Conservation (phyloP, 306 rosid species). For the Vachellia collinsii region DNA sequence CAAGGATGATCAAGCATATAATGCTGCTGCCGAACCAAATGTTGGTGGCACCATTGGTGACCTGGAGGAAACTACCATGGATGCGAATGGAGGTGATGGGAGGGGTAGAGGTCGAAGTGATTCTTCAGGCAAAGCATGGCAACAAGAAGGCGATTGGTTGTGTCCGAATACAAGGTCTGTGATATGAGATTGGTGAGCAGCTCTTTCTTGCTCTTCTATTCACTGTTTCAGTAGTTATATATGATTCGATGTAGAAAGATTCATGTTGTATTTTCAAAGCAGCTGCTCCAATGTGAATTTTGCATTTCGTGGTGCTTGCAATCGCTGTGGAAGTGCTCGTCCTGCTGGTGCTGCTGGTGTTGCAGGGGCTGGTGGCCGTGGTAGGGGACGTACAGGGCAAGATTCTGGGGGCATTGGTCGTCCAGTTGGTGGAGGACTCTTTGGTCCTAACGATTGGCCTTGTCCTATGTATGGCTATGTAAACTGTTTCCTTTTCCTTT, state of each 20-base stretch:
- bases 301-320: constrained; percentile 99
- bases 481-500: background rate
- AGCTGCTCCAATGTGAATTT: constrained; percentile 94
- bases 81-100: constrained; percentile 62
- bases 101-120: constrained; percentile 80
- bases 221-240: constrained; percentile 14
- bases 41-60: constrained; percentile 50
- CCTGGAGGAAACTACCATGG: constrained; percentile 56
- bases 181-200: constrained; percentile 99
- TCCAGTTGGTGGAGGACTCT: constrained; percentile 81
- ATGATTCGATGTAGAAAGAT: constrained; percentile 35
- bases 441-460: constrained; percentile 99
- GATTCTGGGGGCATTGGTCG: constrained; percentile 74
- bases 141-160: constrained; percentile 97
- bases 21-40: constrained; percentile 53
- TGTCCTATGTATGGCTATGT: constrained; percentile 82
- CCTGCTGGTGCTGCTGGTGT: constrained; percentile 89
- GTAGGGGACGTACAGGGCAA: constrained; percentile 77
- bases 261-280: constrained; percentile 49
- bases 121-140: constrained; percentile 90
- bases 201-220: constrained; percentile 76
- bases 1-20: constrained; percentile 72
- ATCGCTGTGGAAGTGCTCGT: constrained; percentile 97
- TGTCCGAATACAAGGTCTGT: constrained; percentile 99
- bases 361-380: constrained; percentile 85